Evolutionary conservation across 129 eudicot species (phyloP), one percentile per base, ranked within the genome.

Genomic region (Solidago caesia): DNA sequence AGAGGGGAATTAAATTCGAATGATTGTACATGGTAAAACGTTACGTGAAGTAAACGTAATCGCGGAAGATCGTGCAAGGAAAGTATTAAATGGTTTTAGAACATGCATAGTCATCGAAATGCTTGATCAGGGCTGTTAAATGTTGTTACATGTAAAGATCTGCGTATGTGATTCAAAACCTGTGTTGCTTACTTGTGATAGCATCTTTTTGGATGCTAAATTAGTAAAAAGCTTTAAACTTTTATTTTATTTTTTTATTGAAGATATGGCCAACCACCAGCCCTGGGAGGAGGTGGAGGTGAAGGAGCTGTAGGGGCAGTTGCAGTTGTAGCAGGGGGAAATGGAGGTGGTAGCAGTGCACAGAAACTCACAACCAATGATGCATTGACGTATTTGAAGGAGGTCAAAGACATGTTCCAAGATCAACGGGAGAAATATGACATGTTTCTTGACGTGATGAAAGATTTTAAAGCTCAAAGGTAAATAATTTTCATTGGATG

Each of bases 391-490:
- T 94, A 94, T 80, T 85, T 94, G 71, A 94, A 94, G 77, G 91
- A 94, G 77, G 99, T 94, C 62, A 94, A 94, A 86, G 99, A 94
- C 71, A 91, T 88, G 96, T 94, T 94, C 71, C 89, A 85, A 70
- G 91, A 89, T 67, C 94, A 94, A 65, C 74, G 97, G 67, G 99
- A 89, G 66, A 94, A 91, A 67, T 94, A 90, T 74, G 94, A 90
- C 76, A 87, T 78, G 79, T 90, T 90, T 72, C 96, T 90, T 78
- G 94, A 90, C 33, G 94, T 90, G 44, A 90, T 90, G 96, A 90
- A 90, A 80, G 93, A 90, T 82, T 90, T 90, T 68, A 94, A 94
- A 83, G 99, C 99, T 61, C 97, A 91, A 85, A 89, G 94, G 99
- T 94, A 77, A 8, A 12, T 53, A 44, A 39, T 56, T 56, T 56